These are phyloP conservation scores for Lachnellula occidentalis DNA, from an alignment of 2,329 filamentous ascomycete species.

Conservation along the genomic window DNA sequence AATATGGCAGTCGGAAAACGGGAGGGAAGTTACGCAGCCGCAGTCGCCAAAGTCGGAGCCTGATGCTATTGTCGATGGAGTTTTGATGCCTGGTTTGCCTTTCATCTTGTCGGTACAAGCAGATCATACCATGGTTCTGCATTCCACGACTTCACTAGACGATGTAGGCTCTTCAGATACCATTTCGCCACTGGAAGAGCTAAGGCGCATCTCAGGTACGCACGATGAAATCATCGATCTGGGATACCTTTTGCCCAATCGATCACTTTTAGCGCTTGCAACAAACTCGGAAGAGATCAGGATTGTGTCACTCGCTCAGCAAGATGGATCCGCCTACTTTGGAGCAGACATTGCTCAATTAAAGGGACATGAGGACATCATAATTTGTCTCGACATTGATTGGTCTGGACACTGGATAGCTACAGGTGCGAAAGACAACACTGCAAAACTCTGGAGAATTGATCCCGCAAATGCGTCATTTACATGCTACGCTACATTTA, in stretches of 20 bases:
- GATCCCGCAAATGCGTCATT: constrained; percentile 71
- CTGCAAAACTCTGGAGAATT: constrained; percentile 82
- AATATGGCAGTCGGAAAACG: constrained; percentile 74
- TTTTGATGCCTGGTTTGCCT: constrained; percentile 59
- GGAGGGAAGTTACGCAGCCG: constrained; percentile 72
- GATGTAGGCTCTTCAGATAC: constrained; percentile 31
- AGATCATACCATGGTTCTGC: constrained; percentile 81
- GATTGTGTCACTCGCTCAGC: constrained; percentile 63
- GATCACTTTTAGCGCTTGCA: constrained; percentile 78
- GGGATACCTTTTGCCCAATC: constrained; percentile 75
- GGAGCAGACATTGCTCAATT: constrained; percentile 83
- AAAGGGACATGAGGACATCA: constrained; percentile 89
- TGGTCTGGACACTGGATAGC: constrained; percentile 97
- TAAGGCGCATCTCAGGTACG: constrained; percentile 84
- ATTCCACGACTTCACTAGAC: constrained; percentile 47
- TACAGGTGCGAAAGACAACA: constrained; percentile 95
- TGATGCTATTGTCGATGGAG: constrained; percentile 64
- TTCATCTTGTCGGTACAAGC: constrained; percentile 79
- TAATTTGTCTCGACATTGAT: constrained; percentile 89
- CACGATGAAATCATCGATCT: constrained; percentile 98
- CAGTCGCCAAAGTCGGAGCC: constrained; percentile 57
- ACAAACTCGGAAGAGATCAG: constrained; percentile 94
- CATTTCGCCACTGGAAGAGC: constrained; percentile 34
- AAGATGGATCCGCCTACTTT: constrained; percentile 53
- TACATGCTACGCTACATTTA: constrained; percentile 74